phyloP scores from a whole-genome alignment of 2,329 filamentous ascomycete species.

The Curvularia eragrostidis region DNA sequence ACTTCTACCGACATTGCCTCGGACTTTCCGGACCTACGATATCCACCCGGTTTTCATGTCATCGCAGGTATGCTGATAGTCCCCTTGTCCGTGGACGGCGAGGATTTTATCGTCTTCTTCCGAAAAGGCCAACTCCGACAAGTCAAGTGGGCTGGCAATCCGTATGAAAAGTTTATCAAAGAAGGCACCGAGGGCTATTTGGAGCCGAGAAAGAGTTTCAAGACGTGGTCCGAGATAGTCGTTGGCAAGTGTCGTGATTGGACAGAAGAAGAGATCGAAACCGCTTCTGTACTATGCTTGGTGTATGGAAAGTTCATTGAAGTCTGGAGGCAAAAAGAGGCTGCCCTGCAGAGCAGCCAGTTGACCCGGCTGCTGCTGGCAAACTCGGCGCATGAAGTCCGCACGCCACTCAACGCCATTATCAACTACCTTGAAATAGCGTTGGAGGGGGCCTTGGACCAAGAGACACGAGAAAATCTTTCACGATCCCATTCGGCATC shows the following conservation, averaged over 20 bases:
- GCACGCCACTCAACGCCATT: constrained; percentile 89
- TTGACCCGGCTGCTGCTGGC: constrained; percentile 79
- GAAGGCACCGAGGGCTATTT: constrained; percentile 76
- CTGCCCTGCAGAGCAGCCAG: constrained; percentile 79
- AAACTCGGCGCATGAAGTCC: constrained; percentile 90
- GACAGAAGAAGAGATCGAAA: constrained; percentile 88
- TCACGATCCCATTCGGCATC: constrained; percentile 87
- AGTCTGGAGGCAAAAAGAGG: constrained; percentile 91
- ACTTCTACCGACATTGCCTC: constrained; percentile 76
- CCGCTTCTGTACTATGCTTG: constrained; percentile 82
- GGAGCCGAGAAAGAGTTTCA: constrained; percentile 81
- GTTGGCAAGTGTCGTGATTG: constrained; percentile 84
- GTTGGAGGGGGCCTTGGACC: constrained; percentile 77
- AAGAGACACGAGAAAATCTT: constrained; percentile 84
- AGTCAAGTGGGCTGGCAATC: constrained; percentile 86
- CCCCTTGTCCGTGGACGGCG: constrained; percentile 75
- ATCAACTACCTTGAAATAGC: constrained; percentile 95
- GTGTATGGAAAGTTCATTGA: constrained; percentile 92
- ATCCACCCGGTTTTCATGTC: constrained; percentile 77
- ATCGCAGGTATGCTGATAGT: constrained; percentile 84
- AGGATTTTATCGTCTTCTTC: constrained; percentile 91
- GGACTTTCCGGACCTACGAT: constrained; percentile 83
- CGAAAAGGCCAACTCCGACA: constrained; percentile 76
- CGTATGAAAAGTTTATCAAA: constrained; percentile 78
- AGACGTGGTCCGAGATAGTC: constrained; percentile 80